Evolutionary conservation across 345 rosid species (phyloP).

Genomic region (Acer negundo): DNA sequence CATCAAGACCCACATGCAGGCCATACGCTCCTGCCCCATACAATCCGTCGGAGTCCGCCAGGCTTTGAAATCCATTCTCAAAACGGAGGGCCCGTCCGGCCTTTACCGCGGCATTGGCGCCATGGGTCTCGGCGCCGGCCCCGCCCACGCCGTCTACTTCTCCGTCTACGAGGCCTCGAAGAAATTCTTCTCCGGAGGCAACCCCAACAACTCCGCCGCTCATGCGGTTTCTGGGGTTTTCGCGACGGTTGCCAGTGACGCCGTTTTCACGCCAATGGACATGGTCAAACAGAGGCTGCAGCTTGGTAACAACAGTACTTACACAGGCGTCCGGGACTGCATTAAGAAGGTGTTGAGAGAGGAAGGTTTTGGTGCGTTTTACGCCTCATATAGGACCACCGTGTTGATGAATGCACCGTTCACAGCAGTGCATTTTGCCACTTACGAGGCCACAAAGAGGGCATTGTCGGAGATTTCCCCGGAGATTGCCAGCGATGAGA

Average conservation of each 20-base stretch:
- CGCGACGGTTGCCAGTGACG: conserved; percentile 91
- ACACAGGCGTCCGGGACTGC: conserved; percentile 83
- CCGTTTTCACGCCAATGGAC: conserved; percentile 96
- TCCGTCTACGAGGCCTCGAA: conserved; percentile 83
- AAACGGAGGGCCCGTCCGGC: conserved; percentile 66
- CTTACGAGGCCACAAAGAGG: conserved; percentile 89
- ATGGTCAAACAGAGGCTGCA: conserved; percentile 98
- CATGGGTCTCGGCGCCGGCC: conserved; percentile 99
- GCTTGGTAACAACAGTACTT: conserved; percentile 54
- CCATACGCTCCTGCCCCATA: conserved; percentile 88
- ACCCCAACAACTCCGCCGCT: conserved; percentile 73
- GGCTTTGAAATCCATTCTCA: conserved; percentile 74
- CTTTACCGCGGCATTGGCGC: conserved; percentile 94
- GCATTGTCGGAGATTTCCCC: conserved; percentile 76
- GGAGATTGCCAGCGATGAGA: conserved; percentile 63
- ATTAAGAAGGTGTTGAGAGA: conserved; percentile 67
- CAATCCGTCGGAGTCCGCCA: conserved; percentile 73
- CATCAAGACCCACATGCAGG: conserved; percentile 96
- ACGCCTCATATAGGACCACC: conserved; percentile 93
- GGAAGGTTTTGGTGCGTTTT: conserved; percentile 86
- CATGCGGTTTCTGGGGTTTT: conserved; percentile 89
- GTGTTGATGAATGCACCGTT: conserved; percentile 96
- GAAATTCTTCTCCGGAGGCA: conserved; percentile 60
- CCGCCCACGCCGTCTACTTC: conserved; percentile 97
- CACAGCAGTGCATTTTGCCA: conserved; percentile 85